Base-by-base conservation (phyloP, 2,329 filamentous ascomycete genomes). In the Berkeleyomyces basicola region DNA sequence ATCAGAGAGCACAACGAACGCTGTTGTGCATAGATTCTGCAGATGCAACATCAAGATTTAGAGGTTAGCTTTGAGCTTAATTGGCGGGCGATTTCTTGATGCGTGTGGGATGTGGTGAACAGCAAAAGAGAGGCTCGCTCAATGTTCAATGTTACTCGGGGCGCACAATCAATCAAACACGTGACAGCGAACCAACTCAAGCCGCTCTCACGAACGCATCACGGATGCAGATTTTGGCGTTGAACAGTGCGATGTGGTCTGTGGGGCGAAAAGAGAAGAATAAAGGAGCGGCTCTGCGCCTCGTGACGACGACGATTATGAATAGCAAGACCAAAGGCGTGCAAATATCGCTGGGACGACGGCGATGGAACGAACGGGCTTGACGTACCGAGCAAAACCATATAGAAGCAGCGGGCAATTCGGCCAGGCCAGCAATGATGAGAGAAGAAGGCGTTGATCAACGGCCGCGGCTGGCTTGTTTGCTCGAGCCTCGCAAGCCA, bases 361-460 rank as follows among this genome's bases (percentile, higher is more conserved):
- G 58, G 46, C 58, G 43, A 10, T 33, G 36, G 11, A 23, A n/a
- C 51, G 46, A 33, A n/a, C 61, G 23, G 58, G 11, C 33, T 59
- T 51, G 36, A 64, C 64, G 58, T 65, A 65, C 64, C 64, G 49
- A 53, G 62, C 47, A 47, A 59, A 46, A 58, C 53, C 61, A 65
- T 65, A 60, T 62, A 65, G 58, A 58, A 63, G 39, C 59, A 49
- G 62, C 49, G 55, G n/a, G 36, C 7, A 63, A 43, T 37, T 37
- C 3, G 36, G 43, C 11, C 39, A 46, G 49, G 49, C 51, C 43
- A 63, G 23, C 33, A 63, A 61, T 37, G 16, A 6, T 33, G 57
- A 46, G n/a, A 36, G 37, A 61, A 58, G 58, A 55, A 23, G 36
- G 47, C 14, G n/a, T 55, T 7, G 33, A 36, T 23, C 23, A 23